Conservation (phyloP, 2,329 filamentous ascomycete genomes). For the Drechslera avenae region DNA sequence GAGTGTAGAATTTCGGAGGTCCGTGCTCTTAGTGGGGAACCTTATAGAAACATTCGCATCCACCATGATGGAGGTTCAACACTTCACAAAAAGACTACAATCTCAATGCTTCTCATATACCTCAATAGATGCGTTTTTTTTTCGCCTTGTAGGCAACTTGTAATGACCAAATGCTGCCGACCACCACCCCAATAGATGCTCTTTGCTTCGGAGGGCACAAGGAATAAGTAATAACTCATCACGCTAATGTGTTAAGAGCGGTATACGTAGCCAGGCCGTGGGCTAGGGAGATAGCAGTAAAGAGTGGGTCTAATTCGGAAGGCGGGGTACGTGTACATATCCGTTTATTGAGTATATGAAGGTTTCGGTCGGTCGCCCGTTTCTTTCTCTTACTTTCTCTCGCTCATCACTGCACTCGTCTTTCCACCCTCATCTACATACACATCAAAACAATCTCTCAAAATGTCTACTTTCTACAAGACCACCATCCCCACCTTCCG, state of each 20-base stretch:
- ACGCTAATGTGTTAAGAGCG: neutral
- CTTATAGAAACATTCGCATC: neutral
- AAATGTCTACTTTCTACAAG: constrained; percentile 26
- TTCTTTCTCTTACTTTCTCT: neutral
- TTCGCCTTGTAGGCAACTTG: no score
- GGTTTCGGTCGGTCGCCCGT: neutral
- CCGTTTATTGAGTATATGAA: neutral
- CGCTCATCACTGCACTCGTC: neutral
- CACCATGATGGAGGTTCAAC: neutral
- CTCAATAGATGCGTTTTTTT: no score
- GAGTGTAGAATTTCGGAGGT: constrained; percentile 8
- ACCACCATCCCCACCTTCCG: constrained; percentile 21
- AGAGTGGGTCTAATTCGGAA: no score
- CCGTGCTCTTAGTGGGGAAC: constrained; percentile 9
- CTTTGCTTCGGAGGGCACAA: neutral
- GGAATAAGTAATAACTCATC: neutral
- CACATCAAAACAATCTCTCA: constrained; percentile 1
- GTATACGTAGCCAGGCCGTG: no score
- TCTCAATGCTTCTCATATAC: neutral
- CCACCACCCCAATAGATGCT: neutral
- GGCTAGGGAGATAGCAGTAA: no score
- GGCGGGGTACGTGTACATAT: neutral
- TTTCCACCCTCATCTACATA: neutral
- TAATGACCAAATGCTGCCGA: no score
- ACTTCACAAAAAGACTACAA: neutral